Evolutionary conservation across 2,329 filamentous ascomycete genomes (phyloP).

Genomic region (Dactylonectria estremocensis): DNA sequence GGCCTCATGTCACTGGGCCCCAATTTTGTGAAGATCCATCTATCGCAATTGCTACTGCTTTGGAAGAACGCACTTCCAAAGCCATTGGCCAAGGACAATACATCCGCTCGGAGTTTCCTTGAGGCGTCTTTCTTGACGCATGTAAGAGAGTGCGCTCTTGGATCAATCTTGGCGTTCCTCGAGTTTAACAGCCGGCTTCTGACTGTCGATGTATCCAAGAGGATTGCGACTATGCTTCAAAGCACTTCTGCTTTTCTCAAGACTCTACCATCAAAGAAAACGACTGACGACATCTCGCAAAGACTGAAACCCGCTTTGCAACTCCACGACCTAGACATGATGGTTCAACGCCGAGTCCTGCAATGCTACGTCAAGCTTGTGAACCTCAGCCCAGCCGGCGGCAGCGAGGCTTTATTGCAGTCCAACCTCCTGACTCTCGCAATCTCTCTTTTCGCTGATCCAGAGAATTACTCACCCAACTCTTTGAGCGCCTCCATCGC

Average conservation of each 20-base stretch:
- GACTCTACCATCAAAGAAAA: constrained; percentile 86
- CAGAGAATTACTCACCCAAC: constrained; percentile 87
- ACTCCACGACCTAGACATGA: constrained; percentile 89
- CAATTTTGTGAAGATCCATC: constrained; percentile 98
- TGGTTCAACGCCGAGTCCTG: constrained; percentile 92
- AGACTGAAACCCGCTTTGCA: constrained; percentile 88
- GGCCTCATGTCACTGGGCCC: constrained; percentile 96
- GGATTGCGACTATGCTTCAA: constrained; percentile 94
- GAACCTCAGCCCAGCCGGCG: constrained; percentile 87
- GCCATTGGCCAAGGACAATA: constrained; percentile 93
- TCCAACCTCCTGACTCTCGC: constrained; percentile 93
- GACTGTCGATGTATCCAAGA: constrained; percentile 93
- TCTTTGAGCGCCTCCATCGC: constrained; percentile 93
- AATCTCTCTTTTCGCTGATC: constrained; percentile 92
- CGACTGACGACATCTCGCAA: constrained; percentile 88
- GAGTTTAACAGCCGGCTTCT: constrained; percentile 93
- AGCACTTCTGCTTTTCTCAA: constrained; percentile 94
- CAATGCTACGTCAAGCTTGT: constrained; percentile 96
- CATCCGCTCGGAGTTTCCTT: constrained; percentile 84
- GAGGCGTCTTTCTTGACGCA: constrained; percentile 95
- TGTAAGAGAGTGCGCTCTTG: constrained; percentile 93
- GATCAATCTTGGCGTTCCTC: constrained; percentile 91
- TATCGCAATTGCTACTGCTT: constrained; percentile 91
- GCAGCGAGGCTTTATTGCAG: constrained; percentile 88
- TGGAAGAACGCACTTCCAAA: constrained; percentile 99